These are phyloP conservation scores for Penicillium brasilianum DNA, from an alignment of 2,329 filamentous ascomycete species.

Conservation along the genomic window DNA sequence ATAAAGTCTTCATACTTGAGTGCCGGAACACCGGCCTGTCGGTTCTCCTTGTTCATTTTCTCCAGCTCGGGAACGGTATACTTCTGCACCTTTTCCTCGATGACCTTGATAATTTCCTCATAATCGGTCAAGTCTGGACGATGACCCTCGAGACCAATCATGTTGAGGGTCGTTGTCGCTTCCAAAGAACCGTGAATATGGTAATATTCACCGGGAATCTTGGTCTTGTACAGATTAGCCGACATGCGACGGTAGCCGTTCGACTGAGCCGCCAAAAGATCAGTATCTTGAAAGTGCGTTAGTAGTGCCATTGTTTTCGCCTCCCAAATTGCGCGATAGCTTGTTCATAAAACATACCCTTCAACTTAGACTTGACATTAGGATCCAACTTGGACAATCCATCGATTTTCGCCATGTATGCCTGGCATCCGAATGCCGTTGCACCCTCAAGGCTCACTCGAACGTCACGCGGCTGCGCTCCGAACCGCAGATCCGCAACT, in stretches of 20 bases:
- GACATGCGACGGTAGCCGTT: conserved; percentile 73
- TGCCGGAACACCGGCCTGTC: conserved; percentile 65
- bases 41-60: conserved; percentile 58
- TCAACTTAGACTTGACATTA: conserved; percentile 45
- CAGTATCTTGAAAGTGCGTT: conserved; percentile 63
- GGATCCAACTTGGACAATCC: conserved; percentile 46
- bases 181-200: conserved; percentile 78
- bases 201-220: conserved; percentile 69
- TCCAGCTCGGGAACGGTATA: conserved; percentile 63
- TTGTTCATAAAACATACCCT: conserved; percentile 33
- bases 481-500: conserved; percentile 61
- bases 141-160: conserved; percentile 70
- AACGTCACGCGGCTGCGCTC: conserved; percentile 46
- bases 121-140: conserved; percentile 67
- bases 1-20: conserved; percentile 65
- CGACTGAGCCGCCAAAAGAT: conserved; percentile 72
- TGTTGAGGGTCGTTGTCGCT: conserved; percentile 69
- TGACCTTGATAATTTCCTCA: conserved; percentile 61
- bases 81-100: conserved; percentile 63
- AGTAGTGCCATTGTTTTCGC: not conserved
- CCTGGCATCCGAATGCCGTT: conserved; percentile 48
- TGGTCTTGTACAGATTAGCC: conserved; percentile 73
- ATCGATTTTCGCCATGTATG: conserved; percentile 50
- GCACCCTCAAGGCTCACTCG: conserved; percentile 46
- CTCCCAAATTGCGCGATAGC: not conserved